These are phyloP conservation scores for Triticum dicoccoides DNA, from an alignment of 176 grass and related monocot genomes.

Conservation along the genomic window DNA sequence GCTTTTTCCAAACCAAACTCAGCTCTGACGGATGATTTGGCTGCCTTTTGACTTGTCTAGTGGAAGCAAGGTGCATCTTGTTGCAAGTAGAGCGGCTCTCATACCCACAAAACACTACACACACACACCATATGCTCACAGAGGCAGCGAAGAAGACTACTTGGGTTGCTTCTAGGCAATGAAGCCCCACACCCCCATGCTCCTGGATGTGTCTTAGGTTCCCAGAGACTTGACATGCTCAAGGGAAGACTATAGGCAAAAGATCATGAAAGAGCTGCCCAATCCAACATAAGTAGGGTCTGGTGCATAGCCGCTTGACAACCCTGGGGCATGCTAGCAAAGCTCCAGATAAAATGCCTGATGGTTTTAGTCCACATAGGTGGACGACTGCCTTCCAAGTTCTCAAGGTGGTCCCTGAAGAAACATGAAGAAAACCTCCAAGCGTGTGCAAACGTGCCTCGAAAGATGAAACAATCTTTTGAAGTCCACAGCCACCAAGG, in stretches of 20 bases:
- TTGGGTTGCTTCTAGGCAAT: no score
- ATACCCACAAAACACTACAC: no score
- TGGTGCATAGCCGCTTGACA: background rate
- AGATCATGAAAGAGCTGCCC: background rate
- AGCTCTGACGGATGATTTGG: background rate
- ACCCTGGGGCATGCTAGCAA: background rate
- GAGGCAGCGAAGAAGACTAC: no score
- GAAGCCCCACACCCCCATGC: no score
- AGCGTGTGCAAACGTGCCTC: background rate
- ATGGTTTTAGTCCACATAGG: background rate
- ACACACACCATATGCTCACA: no score
- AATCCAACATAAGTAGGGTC: background rate
- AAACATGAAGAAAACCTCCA: background rate
- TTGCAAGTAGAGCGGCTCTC: no score
- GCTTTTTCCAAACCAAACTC: background rate
- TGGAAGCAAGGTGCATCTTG: no score
- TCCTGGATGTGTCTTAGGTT: no score
- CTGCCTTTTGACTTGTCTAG: background rate
- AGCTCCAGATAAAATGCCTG: background rate
- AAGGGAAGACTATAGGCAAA: no score
- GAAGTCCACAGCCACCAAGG: background rate
- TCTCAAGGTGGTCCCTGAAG: background rate
- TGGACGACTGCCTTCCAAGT: background rate
- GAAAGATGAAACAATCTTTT: background rate
- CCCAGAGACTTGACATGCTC: no score